phyloP scores from a whole-genome alignment of 73 alveolate genomes.

The Paramecium primaurelia region DNA sequence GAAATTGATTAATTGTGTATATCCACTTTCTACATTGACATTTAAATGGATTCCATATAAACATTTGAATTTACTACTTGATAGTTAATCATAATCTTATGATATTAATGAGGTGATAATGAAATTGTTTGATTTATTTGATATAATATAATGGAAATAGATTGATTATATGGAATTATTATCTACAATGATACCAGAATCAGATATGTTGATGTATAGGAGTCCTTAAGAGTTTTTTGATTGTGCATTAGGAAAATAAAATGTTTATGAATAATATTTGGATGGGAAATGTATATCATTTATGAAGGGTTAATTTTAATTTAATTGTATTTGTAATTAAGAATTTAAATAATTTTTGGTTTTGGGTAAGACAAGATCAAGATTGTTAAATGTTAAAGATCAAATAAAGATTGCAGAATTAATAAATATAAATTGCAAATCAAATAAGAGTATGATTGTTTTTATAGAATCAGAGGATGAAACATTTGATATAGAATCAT shows the following conservation, averaged over 20 bases:
- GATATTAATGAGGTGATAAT: background rate
- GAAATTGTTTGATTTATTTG: background rate
- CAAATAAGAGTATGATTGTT: background rate
- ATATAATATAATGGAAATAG: background rate
- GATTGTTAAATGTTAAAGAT: background rate
- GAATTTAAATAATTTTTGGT: background rate
- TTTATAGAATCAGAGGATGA: background rate
- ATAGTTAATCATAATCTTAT: background rate
- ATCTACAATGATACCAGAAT: background rate
- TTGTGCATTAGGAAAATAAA: background rate
- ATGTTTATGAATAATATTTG: background rate
- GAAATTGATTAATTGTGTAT: background rate
- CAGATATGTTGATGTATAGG: background rate
- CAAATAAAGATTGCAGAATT: background rate
- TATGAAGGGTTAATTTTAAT: background rate
- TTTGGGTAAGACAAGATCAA: background rate
- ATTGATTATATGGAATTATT: background rate
- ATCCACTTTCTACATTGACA: background rate
- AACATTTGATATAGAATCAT: background rate
- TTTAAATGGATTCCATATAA: background rate
- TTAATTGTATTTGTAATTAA: background rate
- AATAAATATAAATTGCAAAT: background rate
- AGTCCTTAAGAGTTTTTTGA: background rate
- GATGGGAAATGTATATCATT: background rate
- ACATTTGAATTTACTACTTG: background rate